These are phyloP conservation scores for Phytophthora cactorum DNA, from an alignment of 352 stramenopile species.

Conservation along the genomic window DNA sequence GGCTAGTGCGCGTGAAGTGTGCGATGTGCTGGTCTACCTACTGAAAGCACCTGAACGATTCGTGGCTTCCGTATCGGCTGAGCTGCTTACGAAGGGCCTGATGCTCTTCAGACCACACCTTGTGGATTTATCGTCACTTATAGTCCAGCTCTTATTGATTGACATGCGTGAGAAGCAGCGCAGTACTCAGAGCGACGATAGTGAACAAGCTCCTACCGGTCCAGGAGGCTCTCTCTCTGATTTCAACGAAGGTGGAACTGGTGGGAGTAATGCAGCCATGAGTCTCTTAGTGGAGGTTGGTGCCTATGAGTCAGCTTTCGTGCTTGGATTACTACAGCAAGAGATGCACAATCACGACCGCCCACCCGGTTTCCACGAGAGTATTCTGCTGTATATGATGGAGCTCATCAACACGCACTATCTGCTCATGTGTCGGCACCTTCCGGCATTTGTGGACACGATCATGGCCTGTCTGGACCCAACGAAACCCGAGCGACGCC, in stretches of 20 bases:
- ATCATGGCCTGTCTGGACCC: conserved; percentile 88
- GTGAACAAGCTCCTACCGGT: conserved; percentile 15
- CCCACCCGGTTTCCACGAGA: conserved; percentile 70
- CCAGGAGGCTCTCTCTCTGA: conserved; percentile 42
- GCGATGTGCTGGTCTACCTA: conserved; percentile 75
- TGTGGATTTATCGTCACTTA: conserved; percentile 78
- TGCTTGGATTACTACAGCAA: conserved; percentile 76
- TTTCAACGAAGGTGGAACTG: conserved; percentile 45
- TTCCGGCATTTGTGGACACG: conserved; percentile 84
- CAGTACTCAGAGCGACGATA: conserved; percentile 33
- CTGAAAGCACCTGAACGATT: conserved; percentile 60
- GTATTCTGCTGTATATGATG: conserved; percentile 78
- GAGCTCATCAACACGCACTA: conserved; percentile 87
- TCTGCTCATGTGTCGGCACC: conserved; percentile 82
- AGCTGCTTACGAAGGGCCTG: conserved; percentile 82
- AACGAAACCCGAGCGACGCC: conserved; percentile 81
- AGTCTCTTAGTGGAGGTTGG: conserved; percentile 82
- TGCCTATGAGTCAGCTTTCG: conserved; percentile 80
- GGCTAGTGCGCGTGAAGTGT: conserved; percentile 76
- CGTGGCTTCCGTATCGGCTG: conserved; percentile 71
- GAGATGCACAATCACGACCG: conserved; percentile 86
- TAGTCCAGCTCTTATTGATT: conserved; percentile 75
- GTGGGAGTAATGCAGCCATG: conserved; percentile 74
- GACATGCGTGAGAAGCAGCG: conserved; percentile 77
- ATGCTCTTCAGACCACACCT: conserved; percentile 87